Conservation (phyloP, 768 basidiomycete genomes). For the Megacollybia marginata region DNA sequence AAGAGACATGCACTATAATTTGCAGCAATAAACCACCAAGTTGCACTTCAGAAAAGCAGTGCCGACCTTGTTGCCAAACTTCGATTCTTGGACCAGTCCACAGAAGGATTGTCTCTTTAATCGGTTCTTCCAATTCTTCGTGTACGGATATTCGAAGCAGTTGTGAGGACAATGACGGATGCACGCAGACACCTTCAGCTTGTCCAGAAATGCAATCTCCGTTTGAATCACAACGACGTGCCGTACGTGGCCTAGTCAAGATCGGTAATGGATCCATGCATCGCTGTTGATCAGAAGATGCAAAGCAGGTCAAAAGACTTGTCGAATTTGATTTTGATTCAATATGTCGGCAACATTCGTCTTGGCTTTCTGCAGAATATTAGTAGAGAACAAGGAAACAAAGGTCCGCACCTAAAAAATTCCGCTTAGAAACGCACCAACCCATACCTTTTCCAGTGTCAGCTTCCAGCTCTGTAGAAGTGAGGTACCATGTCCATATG, state of each 20-base stretch:
- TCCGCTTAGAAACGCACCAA: slow-evolving; percentile 48
- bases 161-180: slow-evolving; percentile 39
- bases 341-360: slow-evolving; percentile 10
- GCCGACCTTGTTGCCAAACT: slow-evolving; percentile 58
- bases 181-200: slow-evolving; percentile 37
- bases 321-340: slow-evolving; percentile 13
- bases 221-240: slow-evolving; percentile 32
- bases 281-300: slow-evolving; percentile 26
- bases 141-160: slow-evolving; percentile 51
- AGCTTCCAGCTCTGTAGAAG: not conserved
- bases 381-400: not conserved
- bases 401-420: slow-evolving; percentile 21
- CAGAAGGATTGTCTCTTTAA: slow-evolving; percentile 37
- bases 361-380: slow-evolving; percentile 11
- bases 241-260: slow-evolving; percentile 26
- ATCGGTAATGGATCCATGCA: slow-evolving; percentile 54
- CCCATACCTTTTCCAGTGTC: slow-evolving; percentile 24
- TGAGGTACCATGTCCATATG: slow-evolving; percentile 43
- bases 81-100: slow-evolving; percentile 70
- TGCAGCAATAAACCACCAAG: no score
- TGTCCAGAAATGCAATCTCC: slow-evolving; percentile 21
- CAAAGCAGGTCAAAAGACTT: slow-evolving; percentile 36
- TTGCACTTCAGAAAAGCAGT: not conserved
- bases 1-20: slow-evolving; percentile 44
- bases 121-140: slow-evolving; percentile 7